Base-by-base conservation (phyloP, 345 rosid species). In the Salix dunnii region DNA sequence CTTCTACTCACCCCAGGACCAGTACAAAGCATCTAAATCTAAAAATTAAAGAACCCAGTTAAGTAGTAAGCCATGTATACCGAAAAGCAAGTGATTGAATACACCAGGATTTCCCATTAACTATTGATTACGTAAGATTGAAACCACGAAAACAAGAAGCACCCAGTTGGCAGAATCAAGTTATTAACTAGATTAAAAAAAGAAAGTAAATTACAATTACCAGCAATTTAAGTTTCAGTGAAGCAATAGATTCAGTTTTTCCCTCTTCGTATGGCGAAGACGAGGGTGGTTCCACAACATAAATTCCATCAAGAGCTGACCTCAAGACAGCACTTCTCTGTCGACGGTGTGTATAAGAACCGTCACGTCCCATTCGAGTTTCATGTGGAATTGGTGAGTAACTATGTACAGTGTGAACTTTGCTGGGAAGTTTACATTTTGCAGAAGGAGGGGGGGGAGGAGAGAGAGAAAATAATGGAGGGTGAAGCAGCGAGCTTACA, bases 181-280 rank as follows among this genome's bases (percentile, higher is more conserved):
- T 33, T 31, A 60, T 0, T 17, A 25, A 36, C 38, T 42, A 66
- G 25, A 5, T 8, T n/a, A 31, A 63, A 46, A 42, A 14, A 9
- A 27, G 20, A n/a, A 31, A 16, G 20, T 10, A 13, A 25, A 33
- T 28, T 12, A 20, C 7, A 21, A 68, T 88, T 75, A 91, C 96
- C 80, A 91, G 88, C 78, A 91, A 85, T 14, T 87, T 87, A 76
- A 91, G 83, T 82, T 91, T 89, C 76, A 87, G 79, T 46, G 87
- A 71, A 55, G 85, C 83, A 28, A 84, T 36, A 31, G 38, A 17
- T 23, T 78, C 71, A 51, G 9, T 46, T 21, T 79, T 86, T 42
- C 64, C 69, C 0, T 70, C 75, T 3, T 40, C 80, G 63, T 36
- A 53, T 20, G 36, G 75, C 0, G 88, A 63, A 67, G 82, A 77